Evolutionary conservation across 1,284 basidiomycete species (phyloP).

Genomic region (Ganoderma meredithae): DNA sequence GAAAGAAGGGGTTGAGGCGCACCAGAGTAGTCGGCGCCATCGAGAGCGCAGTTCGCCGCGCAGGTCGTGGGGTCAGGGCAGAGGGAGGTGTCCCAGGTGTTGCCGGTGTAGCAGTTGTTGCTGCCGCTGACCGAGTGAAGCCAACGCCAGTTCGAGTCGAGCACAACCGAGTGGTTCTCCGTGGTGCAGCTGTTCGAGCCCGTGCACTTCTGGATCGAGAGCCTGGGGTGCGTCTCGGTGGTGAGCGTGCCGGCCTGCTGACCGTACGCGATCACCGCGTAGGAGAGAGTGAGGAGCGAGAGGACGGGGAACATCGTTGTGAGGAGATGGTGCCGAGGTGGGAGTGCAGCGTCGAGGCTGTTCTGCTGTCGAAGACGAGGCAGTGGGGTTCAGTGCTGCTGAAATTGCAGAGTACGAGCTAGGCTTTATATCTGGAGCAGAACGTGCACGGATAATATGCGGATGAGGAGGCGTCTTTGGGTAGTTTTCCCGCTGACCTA

Average conservation of each 20-base stretch:
- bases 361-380: slow-evolving; percentile 1
- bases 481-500: slow-evolving; percentile 21
- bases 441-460: slow-evolving; percentile 23
- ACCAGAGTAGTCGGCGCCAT: slow-evolving; percentile 61
- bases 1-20: slow-evolving; percentile 21
- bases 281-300: slow-evolving; percentile 38
- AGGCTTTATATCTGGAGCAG: slow-evolving; percentile 21
- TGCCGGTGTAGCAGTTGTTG: slow-evolving; percentile 49
- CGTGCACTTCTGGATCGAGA: slow-evolving; percentile 41
- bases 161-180: slow-evolving; percentile 37
- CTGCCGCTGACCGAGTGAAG: slow-evolving; percentile 41
- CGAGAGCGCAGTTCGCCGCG: slow-evolving; percentile 60
- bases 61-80: slow-evolving; percentile 47
- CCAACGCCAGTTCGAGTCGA: slow-evolving; percentile 50
- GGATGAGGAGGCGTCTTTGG: slow-evolving; percentile 8
- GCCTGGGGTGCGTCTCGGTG: slow-evolving; percentile 44
- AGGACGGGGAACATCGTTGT: slow-evolving; percentile 36
- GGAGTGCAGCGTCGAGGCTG: not conserved
- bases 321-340: not conserved
- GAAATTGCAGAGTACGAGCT: not conserved
- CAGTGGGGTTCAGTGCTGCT: slow-evolving; percentile 22
- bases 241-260: slow-evolving; percentile 46
- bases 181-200: slow-evolving; percentile 29
- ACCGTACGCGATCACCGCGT: slow-evolving; percentile 36
- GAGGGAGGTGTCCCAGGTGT: slow-evolving; percentile 44